Percentiles rank a stretch among this genome's conserved stretches.
phyloP scores from a whole-genome alignment of 164 flowering plant genomes.

The Nymphaea colorata region DNA sequence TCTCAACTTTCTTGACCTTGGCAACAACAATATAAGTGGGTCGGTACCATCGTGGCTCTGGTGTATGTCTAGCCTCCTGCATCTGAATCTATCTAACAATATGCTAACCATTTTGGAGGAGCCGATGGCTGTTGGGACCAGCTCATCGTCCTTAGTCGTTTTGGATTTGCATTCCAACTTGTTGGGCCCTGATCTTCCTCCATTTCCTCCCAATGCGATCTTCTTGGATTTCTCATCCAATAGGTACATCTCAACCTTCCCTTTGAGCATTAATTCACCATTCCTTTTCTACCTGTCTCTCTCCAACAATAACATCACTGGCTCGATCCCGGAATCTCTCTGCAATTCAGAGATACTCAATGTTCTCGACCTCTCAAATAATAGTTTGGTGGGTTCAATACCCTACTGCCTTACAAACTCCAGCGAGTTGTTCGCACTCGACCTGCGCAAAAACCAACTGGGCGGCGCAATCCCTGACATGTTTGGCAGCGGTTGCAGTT shows the following conservation, averaged over 20 bases:
- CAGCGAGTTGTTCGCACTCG: slow-evolving; percentile 21
- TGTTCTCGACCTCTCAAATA: slow-evolving; percentile 40
- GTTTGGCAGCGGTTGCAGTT: slow-evolving; percentile 20
- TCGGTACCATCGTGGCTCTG: not conserved
- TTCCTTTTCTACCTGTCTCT: slow-evolving; percentile 21
- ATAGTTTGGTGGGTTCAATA: slow-evolving; percentile 25
- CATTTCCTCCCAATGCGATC: slow-evolving; percentile 7
- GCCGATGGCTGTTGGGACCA: not conserved
- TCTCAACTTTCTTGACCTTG: not conserved
- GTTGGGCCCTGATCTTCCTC: slow-evolving; percentile 24
- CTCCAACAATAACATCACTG: slow-evolving; percentile 26
- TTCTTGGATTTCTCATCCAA: slow-evolving; percentile 37
- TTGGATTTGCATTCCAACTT: slow-evolving; percentile 27
- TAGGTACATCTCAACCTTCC: slow-evolving; percentile 18
- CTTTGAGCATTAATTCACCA: slow-evolving; percentile 11
- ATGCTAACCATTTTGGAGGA: slow-evolving; percentile 9
- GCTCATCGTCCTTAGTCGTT: not conserved
- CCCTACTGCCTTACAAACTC: slow-evolving; percentile 24
- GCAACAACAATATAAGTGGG: not conserved
- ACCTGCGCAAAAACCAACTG: slow-evolving; percentile 24
- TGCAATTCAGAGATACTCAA: slow-evolving; percentile 24
- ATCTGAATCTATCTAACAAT: slow-evolving; percentile 33
- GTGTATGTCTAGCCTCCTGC: not conserved
- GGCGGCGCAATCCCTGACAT: slow-evolving; percentile 19
- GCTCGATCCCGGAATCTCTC: slow-evolving; percentile 34